Conservation (phyloP, 2,329 filamentous ascomycete species). For the Chaetomium olivaceum region DNA sequence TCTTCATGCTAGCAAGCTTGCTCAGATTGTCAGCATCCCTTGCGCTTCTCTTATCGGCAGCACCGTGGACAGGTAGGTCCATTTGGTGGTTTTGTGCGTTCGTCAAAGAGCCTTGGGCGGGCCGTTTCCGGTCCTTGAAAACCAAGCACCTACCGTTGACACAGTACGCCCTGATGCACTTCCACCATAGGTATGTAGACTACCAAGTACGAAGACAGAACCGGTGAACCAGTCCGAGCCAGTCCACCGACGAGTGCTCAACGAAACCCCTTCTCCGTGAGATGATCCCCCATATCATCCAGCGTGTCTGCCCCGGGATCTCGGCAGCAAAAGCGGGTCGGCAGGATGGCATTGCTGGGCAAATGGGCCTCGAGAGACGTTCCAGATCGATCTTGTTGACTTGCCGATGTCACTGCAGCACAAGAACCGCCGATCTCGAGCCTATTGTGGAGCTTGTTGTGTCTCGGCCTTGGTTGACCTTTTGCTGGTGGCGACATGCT, state of each 20-base stretch:
- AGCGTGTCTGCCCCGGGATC: slow-evolving; percentile 4
- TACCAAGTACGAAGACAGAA: no score
- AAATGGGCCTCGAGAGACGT: neutral
- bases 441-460: neutral
- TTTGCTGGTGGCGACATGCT: neutral
- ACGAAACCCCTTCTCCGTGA: no score
- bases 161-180: neutral
- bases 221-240: neutral
- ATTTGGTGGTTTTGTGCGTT: neutral
- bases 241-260: neutral
- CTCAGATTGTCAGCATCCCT: neutral
- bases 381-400: slow-evolving; percentile 5
- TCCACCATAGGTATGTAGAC: neutral
- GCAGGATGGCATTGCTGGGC: neutral
- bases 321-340: slow-evolving; percentile 17
- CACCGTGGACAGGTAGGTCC: neutral
- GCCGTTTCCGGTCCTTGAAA: neutral
- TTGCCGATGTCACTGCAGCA: slow-evolving; percentile 1
- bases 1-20: neutral
- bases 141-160: neutral
- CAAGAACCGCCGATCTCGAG: neutral
- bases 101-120: neutral
- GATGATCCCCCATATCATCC: slow-evolving; percentile 4
- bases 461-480: neutral
- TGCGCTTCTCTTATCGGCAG: neutral